Evolutionary conservation across 495 filamentous ascomycete genomes (phyloP).

Genomic region (Hyaloscypha hepaticicola): DNA sequence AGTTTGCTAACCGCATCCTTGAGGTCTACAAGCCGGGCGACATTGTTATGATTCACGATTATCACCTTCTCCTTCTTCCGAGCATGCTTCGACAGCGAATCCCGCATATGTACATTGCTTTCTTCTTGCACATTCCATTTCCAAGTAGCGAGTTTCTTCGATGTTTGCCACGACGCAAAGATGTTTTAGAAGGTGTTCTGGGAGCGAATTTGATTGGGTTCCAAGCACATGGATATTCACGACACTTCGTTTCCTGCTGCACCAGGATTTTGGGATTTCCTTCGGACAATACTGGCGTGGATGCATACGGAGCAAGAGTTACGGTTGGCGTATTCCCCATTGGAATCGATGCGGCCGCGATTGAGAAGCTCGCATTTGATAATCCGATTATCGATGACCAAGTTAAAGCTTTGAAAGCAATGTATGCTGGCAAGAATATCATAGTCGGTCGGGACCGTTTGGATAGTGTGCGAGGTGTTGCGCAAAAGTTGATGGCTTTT

Average conservation of each 20-base stretch:
- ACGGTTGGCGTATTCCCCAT: conserved; percentile 90
- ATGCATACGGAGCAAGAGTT: conserved; percentile 84
- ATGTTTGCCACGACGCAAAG: conserved; percentile 80
- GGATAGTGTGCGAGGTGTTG: conserved; percentile 84
- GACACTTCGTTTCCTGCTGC: conserved; percentile 90
- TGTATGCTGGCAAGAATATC: conserved; percentile 82
- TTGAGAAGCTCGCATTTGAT: conserved; percentile 68
- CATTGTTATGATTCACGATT: conserved; percentile 88
- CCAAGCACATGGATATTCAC: conserved; percentile 88
- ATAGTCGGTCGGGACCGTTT: conserved; percentile 93
- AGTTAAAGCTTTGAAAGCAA: conserved; percentile 59
- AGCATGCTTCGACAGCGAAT: conserved; percentile 78
- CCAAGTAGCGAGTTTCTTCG: conserved; percentile 91
- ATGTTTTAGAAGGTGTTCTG: conserved; percentile 81
- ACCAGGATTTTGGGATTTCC: conserved; percentile 83
- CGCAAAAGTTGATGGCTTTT: conserved; percentile 91
- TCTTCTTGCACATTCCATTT: conserved; percentile 90
- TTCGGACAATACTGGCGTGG: conserved; percentile 73
- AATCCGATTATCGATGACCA: conserved; percentile 65
- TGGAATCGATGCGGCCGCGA: conserved; percentile 75
- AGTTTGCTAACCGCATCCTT: conserved; percentile 83
- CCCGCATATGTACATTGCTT: conserved; percentile 83
- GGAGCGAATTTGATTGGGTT: conserved; percentile 90
- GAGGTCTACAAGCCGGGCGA: conserved; percentile 86
- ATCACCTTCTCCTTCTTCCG: conserved; percentile 83